Evolutionary conservation across 1,139 yeast genomes (phyloP).

Genomic region (Candida sp.): DNA sequence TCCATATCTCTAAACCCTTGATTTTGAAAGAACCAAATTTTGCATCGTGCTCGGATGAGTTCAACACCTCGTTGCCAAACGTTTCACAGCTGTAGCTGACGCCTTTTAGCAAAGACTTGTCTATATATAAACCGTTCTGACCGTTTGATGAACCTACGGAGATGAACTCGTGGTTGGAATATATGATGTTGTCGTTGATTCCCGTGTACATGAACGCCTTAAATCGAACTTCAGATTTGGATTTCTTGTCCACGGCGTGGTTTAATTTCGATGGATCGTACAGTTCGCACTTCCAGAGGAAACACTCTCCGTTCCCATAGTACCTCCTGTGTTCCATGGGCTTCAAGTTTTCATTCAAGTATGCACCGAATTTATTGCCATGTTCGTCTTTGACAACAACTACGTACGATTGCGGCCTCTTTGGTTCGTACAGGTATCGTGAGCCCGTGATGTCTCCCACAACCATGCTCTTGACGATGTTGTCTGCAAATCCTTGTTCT

Average conservation of each 20-base stretch:
- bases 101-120: conserved; percentile 73
- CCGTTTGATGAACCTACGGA: conserved; percentile 93
- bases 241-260: conserved; percentile 12
- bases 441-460: conserved; percentile 22
- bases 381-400: conserved; percentile 67
- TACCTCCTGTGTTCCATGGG: conserved; percentile 75
- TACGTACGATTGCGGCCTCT: conserved; percentile 68
- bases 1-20: conserved; percentile 87
- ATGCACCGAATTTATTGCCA: conserved; percentile 81
- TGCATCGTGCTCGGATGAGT: conserved; percentile 32
- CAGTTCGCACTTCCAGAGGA: conserved; percentile 76
- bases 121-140: conserved; percentile 91
- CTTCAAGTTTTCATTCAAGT: conserved; percentile 72
- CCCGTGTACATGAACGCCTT: conserved; percentile 93
- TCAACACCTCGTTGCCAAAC: conserved; percentile 87
- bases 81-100: conserved; percentile 82
- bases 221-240: conserved; percentile 40
- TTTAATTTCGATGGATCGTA: conserved; percentile 22
- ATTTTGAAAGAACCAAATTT: conserved; percentile 64
- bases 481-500: conserved; percentile 43
- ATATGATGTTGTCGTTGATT: conserved; percentile 81
- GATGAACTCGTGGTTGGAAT: conserved; percentile 77
- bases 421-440: conserved; percentile 18
- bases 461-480: conserved; percentile 37
- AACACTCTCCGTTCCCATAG: conserved; percentile 96